Conservation (phyloP, 768 basidiomycete genomes). For the Roridomyces roridus region DNA sequence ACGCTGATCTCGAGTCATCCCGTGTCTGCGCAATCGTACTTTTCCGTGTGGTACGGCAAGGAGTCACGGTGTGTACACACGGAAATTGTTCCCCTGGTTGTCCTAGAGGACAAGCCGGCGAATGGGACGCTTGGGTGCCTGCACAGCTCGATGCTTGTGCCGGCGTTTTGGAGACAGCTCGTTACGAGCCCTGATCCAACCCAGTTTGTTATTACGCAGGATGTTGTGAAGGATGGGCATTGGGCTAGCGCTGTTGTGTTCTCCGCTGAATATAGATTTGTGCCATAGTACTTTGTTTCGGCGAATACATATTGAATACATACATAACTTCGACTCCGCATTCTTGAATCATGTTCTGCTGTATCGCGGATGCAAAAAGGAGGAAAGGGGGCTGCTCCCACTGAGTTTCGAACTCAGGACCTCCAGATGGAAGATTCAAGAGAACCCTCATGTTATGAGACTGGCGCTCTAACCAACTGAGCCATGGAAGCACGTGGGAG, state of each 20-base stretch:
- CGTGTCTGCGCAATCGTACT: not conserved
- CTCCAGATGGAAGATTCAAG: conserved; percentile 14
- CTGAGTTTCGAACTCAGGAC: conserved; percentile 25
- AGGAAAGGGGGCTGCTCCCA: too few relatives aligned
- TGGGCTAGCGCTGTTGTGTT: not conserved
- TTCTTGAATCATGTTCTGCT: too few relatives aligned
- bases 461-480: conserved; percentile 22
- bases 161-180: not conserved
- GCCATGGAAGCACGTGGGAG: conserved; percentile 17
- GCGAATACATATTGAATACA: too few relatives aligned
- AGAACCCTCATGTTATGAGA: conserved; percentile 16
- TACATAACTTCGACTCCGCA: too few relatives aligned
- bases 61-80: not conserved
- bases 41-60: not conserved
- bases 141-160: not conserved
- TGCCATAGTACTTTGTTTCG: too few relatives aligned
- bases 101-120: not conserved
- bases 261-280: not conserved
- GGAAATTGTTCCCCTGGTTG: not conserved
- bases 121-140: not conserved
- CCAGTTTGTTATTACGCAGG: not conserved
- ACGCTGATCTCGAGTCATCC: not conserved
- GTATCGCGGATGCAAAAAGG: too few relatives aligned
- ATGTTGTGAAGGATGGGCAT: not conserved
- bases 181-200: not conserved